These are phyloP conservation scores for Parvularia atlantis DNA, from an alignment of 78 protist species.

Conservation along the genomic window DNA sequence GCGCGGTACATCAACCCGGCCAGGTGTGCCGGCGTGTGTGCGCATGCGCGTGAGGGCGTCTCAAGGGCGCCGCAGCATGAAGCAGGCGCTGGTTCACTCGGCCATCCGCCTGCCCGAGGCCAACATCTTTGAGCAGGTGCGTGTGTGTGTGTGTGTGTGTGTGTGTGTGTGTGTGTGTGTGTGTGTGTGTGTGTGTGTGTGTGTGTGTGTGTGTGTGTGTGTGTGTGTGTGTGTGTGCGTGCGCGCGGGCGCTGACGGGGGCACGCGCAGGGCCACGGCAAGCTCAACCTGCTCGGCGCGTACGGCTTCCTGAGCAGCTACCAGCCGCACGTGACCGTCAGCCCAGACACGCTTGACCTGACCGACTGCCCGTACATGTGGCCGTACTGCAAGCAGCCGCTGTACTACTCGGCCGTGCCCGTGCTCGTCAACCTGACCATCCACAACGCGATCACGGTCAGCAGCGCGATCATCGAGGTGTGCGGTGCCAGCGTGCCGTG, in stretches of 20 bases:
- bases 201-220: too few species aligned
- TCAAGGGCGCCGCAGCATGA: constrained; percentile 26
- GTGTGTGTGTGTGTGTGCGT: too few species aligned
- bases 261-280: constrained; percentile 70
- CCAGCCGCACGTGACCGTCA: constrained; percentile 37
- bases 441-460: constrained; percentile 37
- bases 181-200: too few species aligned
- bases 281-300: constrained; percentile 30
- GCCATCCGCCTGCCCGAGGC: constrained; percentile 12
- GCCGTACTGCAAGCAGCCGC: constrained; percentile 87
- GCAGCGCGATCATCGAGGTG: constrained; percentile 8
- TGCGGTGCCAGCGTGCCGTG: too few species aligned
- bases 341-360: constrained; percentile 51
- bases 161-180: too few species aligned
- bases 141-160: too few species aligned
- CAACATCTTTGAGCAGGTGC: constrained; percentile 71
- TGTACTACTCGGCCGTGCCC: constrained; percentile 62
- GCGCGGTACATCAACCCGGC: constrained; percentile 3
- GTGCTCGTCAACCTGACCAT: constrained; percentile 68
- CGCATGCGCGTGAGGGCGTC: too few species aligned
- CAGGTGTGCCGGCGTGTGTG: neutral
- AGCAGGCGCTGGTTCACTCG: constrained; percentile 53
- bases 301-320: constrained; percentile 1
- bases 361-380: constrained; percentile 68
- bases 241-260: too few species aligned